Base-by-base conservation (phyloP, 208 protist species). In the Trypanosomatidae sp. region DNA sequence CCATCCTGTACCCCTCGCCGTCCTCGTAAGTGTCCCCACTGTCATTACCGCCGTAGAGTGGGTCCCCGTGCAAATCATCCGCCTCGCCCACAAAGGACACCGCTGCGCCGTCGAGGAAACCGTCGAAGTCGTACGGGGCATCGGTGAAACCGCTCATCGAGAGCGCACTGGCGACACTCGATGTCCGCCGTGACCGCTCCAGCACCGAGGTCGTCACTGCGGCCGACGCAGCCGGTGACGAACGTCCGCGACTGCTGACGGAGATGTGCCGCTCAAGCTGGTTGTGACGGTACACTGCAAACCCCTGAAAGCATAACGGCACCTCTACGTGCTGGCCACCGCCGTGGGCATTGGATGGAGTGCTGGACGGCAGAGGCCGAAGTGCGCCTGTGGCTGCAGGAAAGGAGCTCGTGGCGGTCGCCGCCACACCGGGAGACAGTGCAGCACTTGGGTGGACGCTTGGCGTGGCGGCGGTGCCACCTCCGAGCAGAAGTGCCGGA, bases 131-230 rank as follows among this genome's bases (percentile, higher is more conserved):
- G 33, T 76, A 68, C 15, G 76, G 76, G 1, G 76, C 76, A 28
- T 80, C 76, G 30, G 70, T 72, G 46, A 17, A 55, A 30, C 59
- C 69, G 47, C 76, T 73, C n/a, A 44, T 58, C 41, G 76, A 76
- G 30, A 72, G 53, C 30, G 52, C 59, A 19, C 76, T 80, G 15
- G n/a, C 47, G 55, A 68, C 15, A 66, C 47, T 80, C 70, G 17
- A 46, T 25, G 56, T 73, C 47, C 30, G 56, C 30, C 22, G 47
- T 10, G n/a, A 13, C 7, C n/a, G 56, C 60, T 70, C 59, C 60
- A 47, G 7, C 47, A 67, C 30, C 49, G 64, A 50, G 33, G 36
- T 15, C 49, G 46, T 19, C 39, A 43, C 9, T 22, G 53, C 25
- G 1, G 46, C 44, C 13, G 43, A 22, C 25, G 17, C 17, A 22